A percentile compares a stretch with the other conserved stretches of the same genome.
Conservation (phyloP, 2,329 filamentous ascomycete species). For the Davidsoniella eucalypti region DNA sequence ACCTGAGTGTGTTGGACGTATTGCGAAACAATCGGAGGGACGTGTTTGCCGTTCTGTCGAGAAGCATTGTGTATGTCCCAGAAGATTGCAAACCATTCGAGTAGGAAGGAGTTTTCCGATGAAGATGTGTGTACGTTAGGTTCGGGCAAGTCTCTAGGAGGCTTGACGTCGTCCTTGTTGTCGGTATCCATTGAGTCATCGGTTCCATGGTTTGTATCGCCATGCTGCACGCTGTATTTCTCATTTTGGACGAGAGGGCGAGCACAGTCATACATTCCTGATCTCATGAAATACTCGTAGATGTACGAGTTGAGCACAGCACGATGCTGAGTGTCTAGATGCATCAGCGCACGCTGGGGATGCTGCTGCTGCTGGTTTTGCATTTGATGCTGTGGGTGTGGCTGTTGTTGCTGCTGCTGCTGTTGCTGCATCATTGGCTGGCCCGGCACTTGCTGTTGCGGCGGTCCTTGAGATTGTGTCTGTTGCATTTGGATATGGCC, state of each 20-base stretch:
- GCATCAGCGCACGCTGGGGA: slow-evolving; percentile 12
- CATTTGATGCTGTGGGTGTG: slow-evolving; percentile 6
- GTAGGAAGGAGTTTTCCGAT: slow-evolving; percentile 63
- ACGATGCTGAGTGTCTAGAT: slow-evolving; percentile 28
- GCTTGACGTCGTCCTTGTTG: slow-evolving; percentile 59
- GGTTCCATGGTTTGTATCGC: slow-evolving; percentile 47
- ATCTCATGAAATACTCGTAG: slow-evolving; percentile 80
- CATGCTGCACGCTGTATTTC: slow-evolving; percentile 16
- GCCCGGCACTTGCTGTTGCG: slow-evolving; percentile 8
- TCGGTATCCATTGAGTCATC: slow-evolving; percentile 71
- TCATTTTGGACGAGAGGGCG: slow-evolving; percentile 48
- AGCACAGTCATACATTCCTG: slow-evolving; percentile 70
- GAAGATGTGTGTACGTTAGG: slow-evolving; percentile 47
- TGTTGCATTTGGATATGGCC: neutral
- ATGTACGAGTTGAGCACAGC: slow-evolving; percentile 68
- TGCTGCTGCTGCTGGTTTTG: slow-evolving; percentile 20
- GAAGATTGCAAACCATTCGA: slow-evolving; percentile 94
- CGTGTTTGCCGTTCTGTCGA: slow-evolving; percentile 49
- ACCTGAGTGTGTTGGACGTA: slow-evolving; percentile 78
- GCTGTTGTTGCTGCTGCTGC: slow-evolving; percentile 21
- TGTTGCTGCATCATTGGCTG: slow-evolving; percentile 5
- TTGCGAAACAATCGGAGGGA: slow-evolving; percentile 47
- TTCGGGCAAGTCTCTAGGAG: slow-evolving; percentile 63
- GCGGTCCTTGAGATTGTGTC: slow-evolving; percentile 6
- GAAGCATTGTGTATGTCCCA: slow-evolving; percentile 80